A percentile compares a stretch with the other conserved stretches of the same genome.
phyloP scores from a whole-genome alignment of 176 grass and related monocot genomes.

The Carex pumila region DNA sequence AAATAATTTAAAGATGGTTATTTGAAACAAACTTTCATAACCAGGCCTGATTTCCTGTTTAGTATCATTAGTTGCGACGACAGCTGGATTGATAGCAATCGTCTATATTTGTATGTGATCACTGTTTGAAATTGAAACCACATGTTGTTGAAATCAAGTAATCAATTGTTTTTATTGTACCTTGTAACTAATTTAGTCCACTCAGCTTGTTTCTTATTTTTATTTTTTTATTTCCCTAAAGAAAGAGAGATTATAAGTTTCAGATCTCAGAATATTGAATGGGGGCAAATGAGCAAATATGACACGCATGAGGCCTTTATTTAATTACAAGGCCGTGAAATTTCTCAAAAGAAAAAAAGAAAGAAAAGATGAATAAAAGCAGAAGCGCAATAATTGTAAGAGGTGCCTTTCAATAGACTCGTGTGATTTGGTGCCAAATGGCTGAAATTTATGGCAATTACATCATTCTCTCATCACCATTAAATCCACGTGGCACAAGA shows the following conservation, averaged over 20 bases:
- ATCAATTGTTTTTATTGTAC: no score
- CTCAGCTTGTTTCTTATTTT: neutral
- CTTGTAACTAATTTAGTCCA: no score
- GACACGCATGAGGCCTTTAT: neutral
- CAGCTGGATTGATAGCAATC: neutral
- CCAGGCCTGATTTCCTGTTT: neutral
- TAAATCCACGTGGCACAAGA: constrained; percentile 12
- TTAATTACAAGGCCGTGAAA: neutral
- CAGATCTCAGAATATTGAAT: no score
- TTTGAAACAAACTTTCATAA: neutral
- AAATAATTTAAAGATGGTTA: neutral
- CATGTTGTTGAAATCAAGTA: no score
- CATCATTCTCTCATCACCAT: neutral
- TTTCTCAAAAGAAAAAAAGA: neutral
- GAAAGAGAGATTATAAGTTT: neutral
- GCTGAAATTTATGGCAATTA: neutral
- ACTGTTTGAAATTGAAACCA: neutral
- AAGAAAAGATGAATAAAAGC: neutral
- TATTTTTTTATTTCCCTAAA: neutral
- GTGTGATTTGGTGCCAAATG: neutral
- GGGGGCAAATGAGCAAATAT: neutral
- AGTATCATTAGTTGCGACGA: neutral
- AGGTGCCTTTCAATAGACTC: neutral
- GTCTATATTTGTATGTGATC: neutral
- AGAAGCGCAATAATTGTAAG: neutral